Evolutionary conservation across 495 filamentous ascomycete species (phyloP), one percentile per base, ranked within the genome.

Genomic region (Aspergillus asperescens): DNA sequence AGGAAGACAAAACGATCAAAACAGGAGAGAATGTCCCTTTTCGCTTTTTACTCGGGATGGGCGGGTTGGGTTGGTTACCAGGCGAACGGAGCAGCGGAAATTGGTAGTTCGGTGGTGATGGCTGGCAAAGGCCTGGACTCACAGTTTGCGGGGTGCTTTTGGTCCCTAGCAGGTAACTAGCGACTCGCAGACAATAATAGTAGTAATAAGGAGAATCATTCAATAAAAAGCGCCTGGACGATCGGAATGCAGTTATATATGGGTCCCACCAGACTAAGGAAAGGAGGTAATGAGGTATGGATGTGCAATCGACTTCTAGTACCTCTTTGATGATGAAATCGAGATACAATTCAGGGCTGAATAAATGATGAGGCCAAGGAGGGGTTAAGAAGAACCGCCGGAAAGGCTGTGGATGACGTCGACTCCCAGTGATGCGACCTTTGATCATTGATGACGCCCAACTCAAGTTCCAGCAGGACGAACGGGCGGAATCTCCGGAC

Each of bases 331-430:
- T 25, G 38, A 28, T 28, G 24, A 19, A 28, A 24, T 16, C 16
- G 20, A 16, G 25, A 38, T 40, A 29, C n/a, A n/a, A n/a, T n/a
- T n/a, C n/a, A n/a, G n/a, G n/a, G n/a, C n/a, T n/a, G n/a, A n/a
- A n/a, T n/a, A n/a, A n/a, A n/a, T n/a, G n/a, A n/a, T n/a, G 39
- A 34, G 16, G 19, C 27, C 25, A 23, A 46, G 29, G 37, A 51
- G 56, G 48, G 56, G 47, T 50, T 50, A 46, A 29, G 42, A 54
- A 48, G 12, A 43, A 47, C 18, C 5, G 27, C 5, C 12, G 29
- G 19, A 22, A 52, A 58, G 49, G 44, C 55, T 57, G 44, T 50
- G 56, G 60, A 65, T 65, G 62, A 65, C 62, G 62, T 65, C 62
- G 57, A 59, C 57, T 25, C 48, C n/a, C n/a, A n/a, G n/a, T n/a